Percentiles rank a stretch among this genome's conserved stretches.
phyloP scores from a whole-genome alignment of 305 asterid genomes.

The Fraxinus angustifolia region DNA sequence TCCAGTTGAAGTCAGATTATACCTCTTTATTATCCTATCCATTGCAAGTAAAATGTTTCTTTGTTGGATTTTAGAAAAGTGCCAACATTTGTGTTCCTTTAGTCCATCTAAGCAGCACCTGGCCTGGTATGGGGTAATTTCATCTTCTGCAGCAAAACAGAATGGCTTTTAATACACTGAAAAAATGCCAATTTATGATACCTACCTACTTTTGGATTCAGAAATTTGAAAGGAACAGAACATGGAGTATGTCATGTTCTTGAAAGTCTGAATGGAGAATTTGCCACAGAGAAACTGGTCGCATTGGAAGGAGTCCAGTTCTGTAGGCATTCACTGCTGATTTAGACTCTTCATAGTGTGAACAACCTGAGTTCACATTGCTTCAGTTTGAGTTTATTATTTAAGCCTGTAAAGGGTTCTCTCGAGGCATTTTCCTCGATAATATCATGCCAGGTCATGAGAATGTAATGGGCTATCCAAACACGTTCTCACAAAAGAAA shows the following conservation, averaged over 20 bases:
- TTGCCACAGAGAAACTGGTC: neutral
- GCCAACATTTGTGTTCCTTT: neutral
- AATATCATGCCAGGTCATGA: neutral
- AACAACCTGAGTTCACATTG: neutral
- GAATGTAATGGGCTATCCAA: neutral
- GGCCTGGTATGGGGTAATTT: neutral
- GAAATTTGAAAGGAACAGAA: constrained; percentile 1
- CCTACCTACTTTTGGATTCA: constrained; percentile 14
- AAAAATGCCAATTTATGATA: constrained; percentile 11
- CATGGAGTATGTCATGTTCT: neutral
- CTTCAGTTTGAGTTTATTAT: neutral
- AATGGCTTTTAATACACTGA: neutral
- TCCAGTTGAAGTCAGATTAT: neutral
- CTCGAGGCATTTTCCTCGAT: neutral
- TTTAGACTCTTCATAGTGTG: constrained; percentile 16
- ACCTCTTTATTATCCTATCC: neutral
- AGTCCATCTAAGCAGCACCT: neutral
- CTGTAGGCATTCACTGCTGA: constrained; percentile 27
- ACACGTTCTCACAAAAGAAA: neutral
- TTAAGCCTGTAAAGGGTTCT: neutral
- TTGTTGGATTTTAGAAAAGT: neutral
- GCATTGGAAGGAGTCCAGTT: neutral
- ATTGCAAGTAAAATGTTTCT: neutral
- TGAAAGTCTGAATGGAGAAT: neutral
- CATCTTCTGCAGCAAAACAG: constrained; percentile 4